phyloP scores from a whole-genome alignment of 495 filamentous ascomycete genomes.

The Jackrogersella multiformis region DNA sequence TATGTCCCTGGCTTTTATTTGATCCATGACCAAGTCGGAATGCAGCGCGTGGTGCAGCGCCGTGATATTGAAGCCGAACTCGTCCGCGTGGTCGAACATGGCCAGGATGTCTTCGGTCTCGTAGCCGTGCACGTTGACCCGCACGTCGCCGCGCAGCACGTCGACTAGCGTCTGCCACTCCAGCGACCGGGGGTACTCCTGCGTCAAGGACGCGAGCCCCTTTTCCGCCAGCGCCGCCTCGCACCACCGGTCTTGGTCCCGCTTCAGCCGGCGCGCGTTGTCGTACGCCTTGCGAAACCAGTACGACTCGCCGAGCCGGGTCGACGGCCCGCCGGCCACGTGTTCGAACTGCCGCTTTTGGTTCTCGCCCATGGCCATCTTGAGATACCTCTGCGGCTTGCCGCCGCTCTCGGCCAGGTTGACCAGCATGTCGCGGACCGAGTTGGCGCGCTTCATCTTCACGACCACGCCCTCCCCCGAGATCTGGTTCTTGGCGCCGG shows the following conservation, averaged over 20 bases:
- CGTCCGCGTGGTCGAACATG: conserved; percentile 60
- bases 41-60: conserved; percentile 64
- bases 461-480: conserved; percentile 63
- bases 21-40: conserved; percentile 59
- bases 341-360: conserved; percentile 54
- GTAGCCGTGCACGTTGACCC: conserved; percentile 64
- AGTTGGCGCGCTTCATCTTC: conserved; percentile 53
- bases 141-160: conserved; percentile 60
- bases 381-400: conserved; percentile 61
- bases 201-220: conserved; percentile 4
- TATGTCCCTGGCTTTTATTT: conserved; percentile 56
- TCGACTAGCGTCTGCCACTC: conserved; percentile 60
- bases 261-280: conserved; percentile 52
- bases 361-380: conserved; percentile 69
- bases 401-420: conserved; percentile 52
- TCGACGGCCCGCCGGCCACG: conserved; percentile 39
- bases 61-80: conserved; percentile 60
- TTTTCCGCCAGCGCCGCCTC: conserved; percentile 41
- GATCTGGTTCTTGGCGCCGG: conserved; percentile 64
- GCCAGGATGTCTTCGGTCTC: conserved; percentile 60
- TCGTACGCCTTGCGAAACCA: conserved; percentile 59
- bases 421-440: conserved; percentile 59
- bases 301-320: conserved; percentile 33
- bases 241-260: conserved; percentile 61
- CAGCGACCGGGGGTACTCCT: conserved; percentile 52